Base-by-base conservation (phyloP, 2,329 filamentous ascomycete genomes). In the Aspergillus ochraceoroseus region DNA sequence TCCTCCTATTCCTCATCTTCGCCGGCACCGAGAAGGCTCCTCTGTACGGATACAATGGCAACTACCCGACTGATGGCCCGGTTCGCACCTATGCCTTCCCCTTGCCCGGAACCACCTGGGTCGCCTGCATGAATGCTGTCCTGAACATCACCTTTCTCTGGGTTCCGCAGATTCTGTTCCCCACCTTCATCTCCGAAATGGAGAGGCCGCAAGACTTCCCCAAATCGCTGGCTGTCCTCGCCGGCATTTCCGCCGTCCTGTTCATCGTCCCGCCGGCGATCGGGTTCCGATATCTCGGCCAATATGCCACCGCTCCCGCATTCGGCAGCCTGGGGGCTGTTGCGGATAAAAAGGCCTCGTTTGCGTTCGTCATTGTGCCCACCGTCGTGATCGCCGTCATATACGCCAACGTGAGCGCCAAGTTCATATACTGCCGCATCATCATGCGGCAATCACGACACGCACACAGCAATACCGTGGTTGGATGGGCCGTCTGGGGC, bases 141-240 rank as follows among this genome's bases (percentile, higher is more conserved):
- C 49, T 73, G 12, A 73, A 71, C 47, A 70, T 71, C 46, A 71
- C 69, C 11, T 73, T 72, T 52, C 58, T 72, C 32, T 73, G 70
- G 70, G 68, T 73, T 1, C 70, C 71, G 2, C 71, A 74, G 44
- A 73, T 73, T 41, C 64, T 74, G 17, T 73, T 74, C 54, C 71
- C 71, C 1, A 70, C 67, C 9, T 74, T 74, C 56, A 73, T 74
- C 55, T 51, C 70, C 20, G 71, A 74, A 46, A 73, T 73, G 70
- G 65, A 73, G 43, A 56, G 54, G 8, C 71, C 71, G 1, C 65
- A 73, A 32, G 71, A 74, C 53, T 74, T 74, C 55, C 70, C 71
- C 30, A 74, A 74, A 43, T 59, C 70, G 2, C 62, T 74, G 23
- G 68, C 70, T 2, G 70, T 74, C 23, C 57, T 74, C 3, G 53